Evolutionary conservation across 257 asterid species (phyloP).

Genomic region (Solanum clarkiae): DNA sequence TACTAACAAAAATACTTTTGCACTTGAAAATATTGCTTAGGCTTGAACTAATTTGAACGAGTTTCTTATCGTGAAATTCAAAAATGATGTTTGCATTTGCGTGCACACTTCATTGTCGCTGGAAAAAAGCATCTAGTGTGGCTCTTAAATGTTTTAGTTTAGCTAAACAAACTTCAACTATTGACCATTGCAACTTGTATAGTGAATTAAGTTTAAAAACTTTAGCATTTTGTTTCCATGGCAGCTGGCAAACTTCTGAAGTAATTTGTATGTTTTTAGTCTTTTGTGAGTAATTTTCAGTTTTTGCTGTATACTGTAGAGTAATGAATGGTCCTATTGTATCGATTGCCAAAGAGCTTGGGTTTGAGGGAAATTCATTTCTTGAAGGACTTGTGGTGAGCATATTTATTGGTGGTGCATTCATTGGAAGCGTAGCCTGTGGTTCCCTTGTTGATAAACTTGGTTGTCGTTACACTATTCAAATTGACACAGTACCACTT

Average conservation of each 20-base stretch:
- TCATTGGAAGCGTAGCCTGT: slow-evolving; percentile 64
- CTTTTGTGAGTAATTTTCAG: neutral
- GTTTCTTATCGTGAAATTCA: neutral
- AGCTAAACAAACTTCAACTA: neutral
- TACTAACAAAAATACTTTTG: neutral
- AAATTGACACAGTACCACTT: slow-evolving; percentile 68
- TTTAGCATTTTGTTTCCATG: neutral
- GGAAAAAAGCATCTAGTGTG: neutral
- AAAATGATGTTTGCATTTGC: neutral
- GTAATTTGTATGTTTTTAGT: neutral
- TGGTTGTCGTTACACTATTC: slow-evolving; percentile 73
- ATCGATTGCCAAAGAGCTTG: slow-evolving; percentile 71
- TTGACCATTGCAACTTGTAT: neutral
- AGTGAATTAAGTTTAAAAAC: neutral
- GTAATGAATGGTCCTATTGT: slow-evolving; percentile 90
- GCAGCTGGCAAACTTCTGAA: neutral
- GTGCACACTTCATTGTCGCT: neutral
- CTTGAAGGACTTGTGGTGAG: slow-evolving; percentile 89
- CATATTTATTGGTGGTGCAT: slow-evolving; percentile 81
- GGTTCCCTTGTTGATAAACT: slow-evolving; percentile 68
- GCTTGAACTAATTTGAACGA: neutral
- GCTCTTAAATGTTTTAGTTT: neutral
- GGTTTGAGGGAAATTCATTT: slow-evolving; percentile 68
- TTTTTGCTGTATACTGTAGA: slow-evolving; percentile 22
- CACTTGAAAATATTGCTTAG: neutral